Conservation (phyloP, 306 rosid genomes). For the Cicer bijugum region DNA sequence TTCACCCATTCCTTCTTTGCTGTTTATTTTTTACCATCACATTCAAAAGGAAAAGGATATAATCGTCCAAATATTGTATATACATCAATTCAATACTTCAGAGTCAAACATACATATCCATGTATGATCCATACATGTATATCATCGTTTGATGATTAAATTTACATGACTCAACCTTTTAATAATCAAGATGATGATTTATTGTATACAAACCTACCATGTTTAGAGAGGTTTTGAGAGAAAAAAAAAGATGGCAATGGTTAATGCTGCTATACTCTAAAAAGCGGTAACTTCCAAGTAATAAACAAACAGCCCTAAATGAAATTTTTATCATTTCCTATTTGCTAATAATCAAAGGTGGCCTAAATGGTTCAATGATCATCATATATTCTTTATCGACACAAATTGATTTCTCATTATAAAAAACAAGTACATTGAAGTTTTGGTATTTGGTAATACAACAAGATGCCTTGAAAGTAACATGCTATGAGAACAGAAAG, state of each 20-base stretch:
- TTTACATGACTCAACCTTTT: not conserved
- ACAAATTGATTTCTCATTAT: not conserved
- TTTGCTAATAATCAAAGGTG: not conserved
- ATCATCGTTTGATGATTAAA: not conserved
- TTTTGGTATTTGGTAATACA: not conserved
- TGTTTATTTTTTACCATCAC: not conserved
- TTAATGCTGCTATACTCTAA: not conserved
- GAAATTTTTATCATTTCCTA: conserved; percentile 2
- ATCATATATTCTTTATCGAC: not conserved
- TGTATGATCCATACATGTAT: not conserved
- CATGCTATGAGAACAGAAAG: not conserved
- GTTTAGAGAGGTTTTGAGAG: not conserved
- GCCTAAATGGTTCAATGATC: not conserved
- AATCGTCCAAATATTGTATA: not conserved
- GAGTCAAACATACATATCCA: not conserved
- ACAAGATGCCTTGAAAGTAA: conserved; percentile 25
- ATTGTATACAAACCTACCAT: not conserved
- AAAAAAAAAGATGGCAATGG: not conserved
- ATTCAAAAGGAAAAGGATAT: not conserved
- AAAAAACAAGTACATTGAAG: not conserved
- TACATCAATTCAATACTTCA: not conserved
- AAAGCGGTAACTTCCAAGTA: not conserved
- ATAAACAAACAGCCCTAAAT: not conserved
- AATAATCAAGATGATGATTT: not conserved
- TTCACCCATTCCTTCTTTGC: not conserved